Base-by-base conservation (phyloP, 257 asterid species). In the Lycium ferocissimum region DNA sequence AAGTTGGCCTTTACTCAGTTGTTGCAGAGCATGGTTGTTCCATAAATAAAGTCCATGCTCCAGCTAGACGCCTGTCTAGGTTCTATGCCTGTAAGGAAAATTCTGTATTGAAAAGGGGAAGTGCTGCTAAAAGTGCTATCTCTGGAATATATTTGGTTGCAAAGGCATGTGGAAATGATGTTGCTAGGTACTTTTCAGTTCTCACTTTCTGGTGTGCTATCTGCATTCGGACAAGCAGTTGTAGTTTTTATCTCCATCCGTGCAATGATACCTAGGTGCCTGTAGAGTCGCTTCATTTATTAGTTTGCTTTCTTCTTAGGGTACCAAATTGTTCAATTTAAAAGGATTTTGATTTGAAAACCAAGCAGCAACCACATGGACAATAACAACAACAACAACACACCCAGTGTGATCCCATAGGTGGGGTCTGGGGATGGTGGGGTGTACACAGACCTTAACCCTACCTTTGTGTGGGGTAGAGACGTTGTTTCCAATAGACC, bases 131-230 rank as follows among this genome's bases (percentile, higher is more conserved):
- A 88, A 94, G 98, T 85, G 92, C 91, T n/a, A 87, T 94, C 38
- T 94, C 98, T 40, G 99, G 99, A 35, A 84, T 97, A 65, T 90
- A 95, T 86, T 88, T 94, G 86, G 98, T 97, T 87, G 92, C 98
- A 49, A 97, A 92, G 89, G 94, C 98, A 35, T 97, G 99, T 80
- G 98, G 99, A 83, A 92, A 95, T 70, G 99, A 97, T 86, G 98
- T 95, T 58, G 90, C 98, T 14, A 93, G 99, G 98, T 97, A 87
- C 81, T 72, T 89, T 2, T 72, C 49, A 33, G 59, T 45, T 0
- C 57, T 73, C 80, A 0, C 58, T 47, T 45, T 45, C 80, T 73
- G 56, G n/a, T 45, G 35, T 72, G n/a, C n/a, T 2, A 72, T 2
- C 58, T 45, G 58, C 57, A 45, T 43, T 45, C 80, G 1, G 38